These are phyloP conservation scores for Blastocystis sp. DNA, from an alignment of 352 stramenopile genomes.

Conservation along the genomic window DNA sequence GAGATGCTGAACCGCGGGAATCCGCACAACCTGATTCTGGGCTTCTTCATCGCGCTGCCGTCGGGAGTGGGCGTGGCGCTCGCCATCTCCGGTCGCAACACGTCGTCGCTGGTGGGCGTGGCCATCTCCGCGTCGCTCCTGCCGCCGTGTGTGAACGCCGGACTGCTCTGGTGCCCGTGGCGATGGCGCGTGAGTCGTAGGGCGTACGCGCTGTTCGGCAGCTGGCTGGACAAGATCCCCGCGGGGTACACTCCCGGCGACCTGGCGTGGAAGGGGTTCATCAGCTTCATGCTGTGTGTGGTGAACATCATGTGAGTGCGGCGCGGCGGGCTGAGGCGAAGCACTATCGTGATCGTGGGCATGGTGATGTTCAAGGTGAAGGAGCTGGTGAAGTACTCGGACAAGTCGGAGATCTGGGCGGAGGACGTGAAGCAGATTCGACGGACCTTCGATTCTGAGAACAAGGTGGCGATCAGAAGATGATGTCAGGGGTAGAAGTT, in stretches of 20 bases:
- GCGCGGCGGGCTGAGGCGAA: too few relatives aligned
- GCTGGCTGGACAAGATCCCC: neutral
- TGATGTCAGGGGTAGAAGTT: neutral
- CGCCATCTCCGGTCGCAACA: slow-evolving; percentile 76
- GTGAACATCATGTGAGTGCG: slow-evolving; percentile 76
- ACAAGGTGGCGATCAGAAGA: slow-evolving; percentile 9
- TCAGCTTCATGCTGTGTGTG: slow-evolving; percentile 75
- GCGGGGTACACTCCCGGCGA: neutral
- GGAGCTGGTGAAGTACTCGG: slow-evolving; percentile 75
- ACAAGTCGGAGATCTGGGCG: slow-evolving; percentile 69
- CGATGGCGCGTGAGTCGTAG: slow-evolving; percentile 34
- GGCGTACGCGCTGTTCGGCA: slow-evolving; percentile 43
- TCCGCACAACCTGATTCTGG: slow-evolving; percentile 72
- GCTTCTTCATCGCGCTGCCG: slow-evolving; percentile 76
- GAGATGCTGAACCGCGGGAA: slow-evolving; percentile 75
- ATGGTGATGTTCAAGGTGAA: slow-evolving; percentile 79
- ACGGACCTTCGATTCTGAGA: slow-evolving; percentile 66
- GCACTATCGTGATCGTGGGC: slow-evolving; percentile 75
- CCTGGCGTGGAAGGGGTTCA: slow-evolving; percentile 69
- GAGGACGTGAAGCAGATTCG: slow-evolving; percentile 69
- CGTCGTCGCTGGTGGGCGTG: slow-evolving; percentile 76
- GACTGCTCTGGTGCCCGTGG: slow-evolving; percentile 72
- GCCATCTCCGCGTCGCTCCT: slow-evolving; percentile 78
- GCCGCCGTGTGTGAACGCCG: slow-evolving; percentile 77
- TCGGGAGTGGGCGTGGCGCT: slow-evolving; percentile 77